Base-by-base conservation (phyloP, 2,329 filamentous ascomycete genomes). In the Colletotrichum gigasporum region DNA sequence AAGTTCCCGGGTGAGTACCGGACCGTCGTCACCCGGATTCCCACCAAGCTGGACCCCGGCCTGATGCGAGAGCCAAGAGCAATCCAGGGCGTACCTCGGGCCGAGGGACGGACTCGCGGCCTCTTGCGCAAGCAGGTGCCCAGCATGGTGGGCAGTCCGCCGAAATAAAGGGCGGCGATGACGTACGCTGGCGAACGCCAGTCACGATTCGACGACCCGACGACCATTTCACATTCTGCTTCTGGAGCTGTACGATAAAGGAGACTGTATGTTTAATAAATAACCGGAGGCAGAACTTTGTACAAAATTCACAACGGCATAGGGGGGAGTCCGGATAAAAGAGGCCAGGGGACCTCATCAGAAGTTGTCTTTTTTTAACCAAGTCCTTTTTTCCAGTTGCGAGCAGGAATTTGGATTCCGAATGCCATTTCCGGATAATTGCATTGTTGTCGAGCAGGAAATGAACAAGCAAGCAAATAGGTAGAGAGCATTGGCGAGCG, bases 41-140 rank as follows among this genome's bases (percentile, higher is more conserved):
- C 96, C 5, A 89, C 92, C 7, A 94, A 92, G 72, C 85, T 99
- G 9, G 96, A 99, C 71, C 86, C 90, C 4, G 87, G 89, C 12
- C 82, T 97, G 47, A 97, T 98, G 93, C 93, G 93, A 75, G 94
- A 97, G 78, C 94, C 94, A 28, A 87, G 94, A 62, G 89, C 92
- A 67, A 95, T 97, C 37, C 93, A 97, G 75, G 94, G 94, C 34
- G 89, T 94, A n/a, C 94, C 94, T 22, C 80, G 87, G 32, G 82
- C 85, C 16, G 85, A 87, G 63, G 81, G 83, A 59, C 80, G 81
- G n/a, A 78, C 78, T 7, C 80, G 80, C 37, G 83, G 83, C 26
- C 76, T 88, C 50, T 71, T 84, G 55, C 76, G 86, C 67, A 88
- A 88, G 72, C 85, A 88, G 70, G 86, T 88, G 22, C 78, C 80